A percentile compares a stretch with the other conserved stretches of the same genome.
Evolutionary conservation across 2,329 filamentous ascomycete species (phyloP).

Genomic region (Arthrobotrys sphaeroides): DNA sequence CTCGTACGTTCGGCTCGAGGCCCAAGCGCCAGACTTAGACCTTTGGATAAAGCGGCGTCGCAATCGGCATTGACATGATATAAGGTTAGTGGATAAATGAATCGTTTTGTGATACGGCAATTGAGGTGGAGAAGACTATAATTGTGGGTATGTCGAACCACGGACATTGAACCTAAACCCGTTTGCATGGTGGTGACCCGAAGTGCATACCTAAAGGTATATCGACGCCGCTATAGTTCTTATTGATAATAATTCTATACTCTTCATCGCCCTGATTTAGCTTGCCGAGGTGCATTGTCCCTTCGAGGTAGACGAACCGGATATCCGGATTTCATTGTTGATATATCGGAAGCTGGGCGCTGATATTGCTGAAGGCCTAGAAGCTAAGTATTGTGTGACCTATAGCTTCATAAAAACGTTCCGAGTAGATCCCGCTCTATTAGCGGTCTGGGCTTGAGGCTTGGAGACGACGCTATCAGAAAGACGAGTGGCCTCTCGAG

Average conservation of each 20-base stretch:
- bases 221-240: not conserved
- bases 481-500: not conserved
- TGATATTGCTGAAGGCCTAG: not conserved
- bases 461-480: not conserved
- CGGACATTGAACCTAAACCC: not conserved
- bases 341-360: not conserved
- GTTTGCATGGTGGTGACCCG: not conserved
- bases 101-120: too few species aligned
- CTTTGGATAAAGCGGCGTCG: too few species aligned
- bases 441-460: constrained; percentile 1
- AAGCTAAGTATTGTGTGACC: not conserved
- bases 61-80: too few species aligned
- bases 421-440: constrained; percentile 31
- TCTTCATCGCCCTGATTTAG: not conserved
- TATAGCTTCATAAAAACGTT: not conserved
- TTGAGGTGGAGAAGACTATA: not conserved
- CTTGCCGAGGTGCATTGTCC: not conserved
- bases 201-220: not conserved
- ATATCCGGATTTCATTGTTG: not conserved
- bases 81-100: too few species aligned
- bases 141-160: not conserved
- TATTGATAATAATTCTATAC: not conserved
- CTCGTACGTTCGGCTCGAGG: not conserved
- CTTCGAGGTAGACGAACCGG: constrained; percentile 1
- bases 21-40: not conserved